These are phyloP conservation scores for Pichia kluyveri DNA, from an alignment of 805 yeast genomes.

Conservation along the genomic window DNA sequence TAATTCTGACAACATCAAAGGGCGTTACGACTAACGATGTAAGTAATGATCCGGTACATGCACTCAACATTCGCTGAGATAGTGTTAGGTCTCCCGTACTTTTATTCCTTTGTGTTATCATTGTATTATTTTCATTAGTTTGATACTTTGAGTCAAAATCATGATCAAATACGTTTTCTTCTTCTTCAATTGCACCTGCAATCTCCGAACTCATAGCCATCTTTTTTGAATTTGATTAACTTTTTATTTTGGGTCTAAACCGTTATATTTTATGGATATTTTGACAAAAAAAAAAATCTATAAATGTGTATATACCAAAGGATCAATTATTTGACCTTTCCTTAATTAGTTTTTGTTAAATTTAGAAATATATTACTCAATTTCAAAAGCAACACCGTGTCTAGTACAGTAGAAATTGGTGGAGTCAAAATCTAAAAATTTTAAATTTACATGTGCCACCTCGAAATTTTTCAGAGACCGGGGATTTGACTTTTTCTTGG, in stretches of 20 bases:
- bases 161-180: slow-evolving; percentile 12
- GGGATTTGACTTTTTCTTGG: background rate
- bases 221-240: background rate
- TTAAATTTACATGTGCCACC: too few relatives aligned
- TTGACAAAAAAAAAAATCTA: too few relatives aligned
- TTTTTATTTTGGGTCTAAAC: background rate
- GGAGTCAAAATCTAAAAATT: too few relatives aligned
- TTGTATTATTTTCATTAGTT: background rate
- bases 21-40: slow-evolving; percentile 74
- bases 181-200: slow-evolving; percentile 32
- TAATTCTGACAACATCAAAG: slow-evolving; percentile 67
- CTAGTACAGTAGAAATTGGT: too few relatives aligned
- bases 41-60: slow-evolving; percentile 64
- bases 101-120: background rate
- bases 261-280: too few relatives aligned
- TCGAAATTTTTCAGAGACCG: background rate
- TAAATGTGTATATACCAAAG: too few relatives aligned
- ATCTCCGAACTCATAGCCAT: slow-evolving; percentile 34
- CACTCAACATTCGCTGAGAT: slow-evolving; percentile 65
- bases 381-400: too few relatives aligned
- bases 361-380: too few relatives aligned
- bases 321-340: too few relatives aligned
- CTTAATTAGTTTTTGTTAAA: too few relatives aligned
- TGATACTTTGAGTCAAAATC: background rate
- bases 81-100: slow-evolving; percentile 31